Evolutionary conservation across 73 alveolate species (phyloP).

Genomic region (Paramecium sexaurelia): DNA sequence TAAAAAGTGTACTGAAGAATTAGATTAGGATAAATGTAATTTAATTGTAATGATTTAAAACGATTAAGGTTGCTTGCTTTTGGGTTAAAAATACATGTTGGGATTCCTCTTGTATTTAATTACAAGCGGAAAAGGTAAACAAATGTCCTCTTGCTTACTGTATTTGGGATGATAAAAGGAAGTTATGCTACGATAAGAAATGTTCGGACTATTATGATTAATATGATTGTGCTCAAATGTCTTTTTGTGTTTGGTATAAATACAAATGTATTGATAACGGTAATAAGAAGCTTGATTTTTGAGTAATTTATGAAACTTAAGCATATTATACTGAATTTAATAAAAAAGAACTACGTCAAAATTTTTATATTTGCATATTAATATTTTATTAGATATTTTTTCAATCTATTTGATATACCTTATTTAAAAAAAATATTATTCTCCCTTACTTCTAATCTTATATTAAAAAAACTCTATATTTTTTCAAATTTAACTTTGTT

Average conservation of each 20-base stretch:
- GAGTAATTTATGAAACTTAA: not conserved
- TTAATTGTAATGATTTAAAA: not conserved
- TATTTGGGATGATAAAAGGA: not conserved
- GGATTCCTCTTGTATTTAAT: not conserved
- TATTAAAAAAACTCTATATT: no score
- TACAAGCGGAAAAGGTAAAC: not conserved
- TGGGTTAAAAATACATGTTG: not conserved
- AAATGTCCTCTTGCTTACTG: not conserved
- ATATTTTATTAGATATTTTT: no score
- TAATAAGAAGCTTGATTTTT: not conserved
- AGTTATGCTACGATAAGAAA: not conserved
- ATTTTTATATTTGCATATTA: no score
- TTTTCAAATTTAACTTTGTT: no score
- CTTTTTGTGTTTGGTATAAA: not conserved
- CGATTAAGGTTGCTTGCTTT: not conserved
- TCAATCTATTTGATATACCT: no score
- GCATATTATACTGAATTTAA: no score
- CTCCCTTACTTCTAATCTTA: no score
- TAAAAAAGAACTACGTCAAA: no score
- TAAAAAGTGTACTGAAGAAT: not conserved
- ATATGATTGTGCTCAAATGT: not conserved
- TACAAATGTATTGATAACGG: not conserved
- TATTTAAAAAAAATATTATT: no score
- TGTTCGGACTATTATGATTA: not conserved
- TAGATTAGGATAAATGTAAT: not conserved